Evolutionary conservation across 2,329 filamentous ascomycete genomes (phyloP).

Genomic region (Cercospora sojina): DNA sequence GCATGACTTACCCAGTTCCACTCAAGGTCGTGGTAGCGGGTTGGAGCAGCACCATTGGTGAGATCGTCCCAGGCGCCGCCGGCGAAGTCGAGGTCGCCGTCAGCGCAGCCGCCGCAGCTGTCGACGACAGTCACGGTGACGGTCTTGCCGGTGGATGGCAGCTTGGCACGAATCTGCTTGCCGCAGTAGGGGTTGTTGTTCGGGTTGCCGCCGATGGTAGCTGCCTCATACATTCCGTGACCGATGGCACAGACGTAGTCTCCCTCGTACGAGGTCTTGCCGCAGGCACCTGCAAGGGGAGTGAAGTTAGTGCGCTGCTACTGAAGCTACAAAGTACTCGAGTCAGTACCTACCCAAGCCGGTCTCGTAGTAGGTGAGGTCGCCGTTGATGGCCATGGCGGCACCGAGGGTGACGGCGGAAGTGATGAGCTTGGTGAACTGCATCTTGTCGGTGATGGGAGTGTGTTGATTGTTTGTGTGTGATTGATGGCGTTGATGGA

Average conservation of each 20-base stretch:
- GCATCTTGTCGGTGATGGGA: not conserved
- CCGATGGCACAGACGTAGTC: slow-evolving; percentile 17
- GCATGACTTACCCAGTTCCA: slow-evolving; percentile 3
- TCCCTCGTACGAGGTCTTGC: slow-evolving; percentile 1
- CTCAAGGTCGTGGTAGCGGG: not conserved
- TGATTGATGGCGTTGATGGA: not conserved
- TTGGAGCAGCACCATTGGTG: slow-evolving; percentile 8
- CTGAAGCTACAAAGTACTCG: not conserved
- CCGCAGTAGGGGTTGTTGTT: slow-evolving; percentile 70
- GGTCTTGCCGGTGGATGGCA: slow-evolving; percentile 44
- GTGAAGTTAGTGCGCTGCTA: not conserved
- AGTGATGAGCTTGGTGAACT: not conserved
- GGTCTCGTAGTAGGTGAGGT: slow-evolving; percentile 7
- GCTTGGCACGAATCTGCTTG: slow-evolving; percentile 60
- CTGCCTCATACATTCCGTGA: slow-evolving; percentile 62
- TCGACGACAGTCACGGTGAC: slow-evolving; percentile 68
- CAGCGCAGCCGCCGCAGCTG: slow-evolving; percentile 56
- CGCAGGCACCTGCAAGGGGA: slow-evolving; percentile 38
- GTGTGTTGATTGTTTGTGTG: not conserved
- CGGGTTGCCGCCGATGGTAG: slow-evolving; percentile 41
- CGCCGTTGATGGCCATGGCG: slow-evolving; percentile 3
- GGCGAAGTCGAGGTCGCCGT: slow-evolving; percentile 43
- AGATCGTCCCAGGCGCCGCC: slow-evolving; percentile 14
- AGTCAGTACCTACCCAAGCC: not conserved
- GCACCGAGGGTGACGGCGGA: not conserved